A percentile compares a stretch with the other conserved stretches of the same genome.
phyloP scores from a whole-genome alignment of 2,329 filamentous ascomycete species.

The Dothideomycetes sp. region DNA sequence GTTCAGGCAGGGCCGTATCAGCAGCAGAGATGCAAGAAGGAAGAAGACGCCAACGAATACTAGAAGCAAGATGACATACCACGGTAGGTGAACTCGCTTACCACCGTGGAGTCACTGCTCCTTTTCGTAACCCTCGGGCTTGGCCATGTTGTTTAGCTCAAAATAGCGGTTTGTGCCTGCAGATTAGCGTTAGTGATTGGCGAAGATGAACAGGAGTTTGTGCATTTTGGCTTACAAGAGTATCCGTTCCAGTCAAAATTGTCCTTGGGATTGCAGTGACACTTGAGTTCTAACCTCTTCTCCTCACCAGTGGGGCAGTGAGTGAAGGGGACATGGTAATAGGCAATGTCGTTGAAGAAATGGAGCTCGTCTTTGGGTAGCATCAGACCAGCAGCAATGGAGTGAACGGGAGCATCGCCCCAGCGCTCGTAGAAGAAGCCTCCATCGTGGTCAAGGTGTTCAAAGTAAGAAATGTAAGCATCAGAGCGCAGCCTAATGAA shows the following conservation, averaged over 20 bases:
- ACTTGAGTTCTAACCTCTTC: constrained; percentile 71
- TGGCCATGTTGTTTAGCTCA: constrained; percentile 67
- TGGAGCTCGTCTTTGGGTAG: constrained; percentile 90
- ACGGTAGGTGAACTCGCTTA: background rate
- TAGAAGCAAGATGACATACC: constrained; percentile 1
- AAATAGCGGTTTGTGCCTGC: constrained; percentile 80
- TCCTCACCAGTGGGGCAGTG: constrained; percentile 92
- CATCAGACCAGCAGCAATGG: constrained; percentile 82
- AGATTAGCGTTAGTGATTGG: constrained; percentile 1
- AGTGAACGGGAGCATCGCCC: constrained; percentile 96
- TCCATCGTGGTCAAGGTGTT: constrained; percentile 75
- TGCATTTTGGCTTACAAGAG: constrained; percentile 58
- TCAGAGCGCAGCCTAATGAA: constrained; percentile 86
- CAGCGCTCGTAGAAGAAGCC: constrained; percentile 99
- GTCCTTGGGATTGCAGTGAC: constrained; percentile 87
- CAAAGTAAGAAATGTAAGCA: constrained; percentile 84
- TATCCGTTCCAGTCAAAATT: constrained; percentile 99
- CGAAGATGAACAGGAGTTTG: background rate
- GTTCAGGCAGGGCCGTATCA: constrained; percentile 4
- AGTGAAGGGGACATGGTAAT: constrained; percentile 95
- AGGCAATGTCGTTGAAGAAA: constrained; percentile 98
- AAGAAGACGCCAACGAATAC: constrained; percentile 1
- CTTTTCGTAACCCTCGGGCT: constrained; percentile 74
- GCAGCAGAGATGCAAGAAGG: constrained; percentile 2
- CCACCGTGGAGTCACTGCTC: constrained; percentile 18